Base-by-base conservation (phyloP, 139 green algal species). In the Nannochloris sp. region DNA sequence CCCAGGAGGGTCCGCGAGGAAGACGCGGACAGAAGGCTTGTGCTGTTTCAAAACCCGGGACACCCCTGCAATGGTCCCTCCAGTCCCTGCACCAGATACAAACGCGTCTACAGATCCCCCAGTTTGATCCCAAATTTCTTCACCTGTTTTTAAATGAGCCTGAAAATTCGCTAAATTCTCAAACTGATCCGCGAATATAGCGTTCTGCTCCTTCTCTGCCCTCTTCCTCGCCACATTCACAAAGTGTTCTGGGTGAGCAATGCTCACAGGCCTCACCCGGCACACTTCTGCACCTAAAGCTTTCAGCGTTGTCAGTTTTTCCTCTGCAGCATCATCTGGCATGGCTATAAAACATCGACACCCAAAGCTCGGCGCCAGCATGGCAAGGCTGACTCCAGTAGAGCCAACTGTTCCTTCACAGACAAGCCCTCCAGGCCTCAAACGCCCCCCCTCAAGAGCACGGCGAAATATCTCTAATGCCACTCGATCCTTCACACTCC, bases 121-220 rank as follows among this genome's bases (percentile, higher is more conserved):
- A 5, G 79, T 88, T 66, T 96, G 87, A 54, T 70, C 43, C 82
- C 82, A 96, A 24, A 98, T 94, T 73, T 98, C 92, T 6, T 54
- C 3, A 2, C 78, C 81, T 25, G 84, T 89, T 51, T 78, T 57
- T 7, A 88, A 60, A 74, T 97, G 91, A 8, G 89, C 85, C 6
- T 74, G 23, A 48, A 78, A 85, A 68, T 97, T 97, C 44, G 87
- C 88, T 6, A 78, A 62, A 56, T 93, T 98, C 55, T 98, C 91
- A 78, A 97, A 98, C 73, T 98, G 92, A 69, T 97, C 81, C 0
- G 86, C 83, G 76, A 97, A 98, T 15, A 97, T 49, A 1, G 81
- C 83, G 27, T 66, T 63, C 2, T 50, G 21, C 37, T 79, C 72
- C 23, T 56, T 48, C 1, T 65, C 79, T 4, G 88, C 88, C 5